A percentile compares a stretch with the other conserved stretches of the same genome.
phyloP scores from a whole-genome alignment of 179 eudicot genomes.

The Pouteria campechiana region DNA sequence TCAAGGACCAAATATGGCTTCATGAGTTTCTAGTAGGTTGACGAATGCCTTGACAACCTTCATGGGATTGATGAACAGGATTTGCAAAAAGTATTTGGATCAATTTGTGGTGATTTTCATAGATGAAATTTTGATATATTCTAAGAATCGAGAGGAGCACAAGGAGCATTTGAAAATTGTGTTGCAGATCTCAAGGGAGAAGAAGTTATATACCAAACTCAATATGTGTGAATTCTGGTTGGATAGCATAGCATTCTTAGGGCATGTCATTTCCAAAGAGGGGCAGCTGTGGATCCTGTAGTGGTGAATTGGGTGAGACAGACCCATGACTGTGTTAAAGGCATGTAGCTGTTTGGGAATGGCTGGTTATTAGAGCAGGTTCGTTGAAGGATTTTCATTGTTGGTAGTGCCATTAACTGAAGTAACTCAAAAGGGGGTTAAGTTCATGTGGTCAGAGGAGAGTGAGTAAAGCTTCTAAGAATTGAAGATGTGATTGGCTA shows the following conservation, averaged over 20 bases:
- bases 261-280: background rate
- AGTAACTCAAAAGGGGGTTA: background rate
- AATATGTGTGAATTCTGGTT: constrained; percentile 8
- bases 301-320: background rate
- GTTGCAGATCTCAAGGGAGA: background rate
- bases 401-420: background rate
- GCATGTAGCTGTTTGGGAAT: background rate
- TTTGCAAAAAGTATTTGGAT: too few species aligned
- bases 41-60: too few species aligned
- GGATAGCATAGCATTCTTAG: background rate
- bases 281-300: background rate
- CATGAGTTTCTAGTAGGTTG: too few species aligned
- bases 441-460: background rate
- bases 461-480: background rate
- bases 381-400: background rate
- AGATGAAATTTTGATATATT: background rate
- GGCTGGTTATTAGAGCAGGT: background rate
- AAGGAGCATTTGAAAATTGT: background rate
- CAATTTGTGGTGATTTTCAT: too few species aligned
- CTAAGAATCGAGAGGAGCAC: background rate
- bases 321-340: background rate
- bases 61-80: too few species aligned
- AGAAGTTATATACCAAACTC: background rate
- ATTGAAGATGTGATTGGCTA: background rate
- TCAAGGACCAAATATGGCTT: too few species aligned